These are phyloP conservation scores for Fragaria vesca DNA, from an alignment of 306 rosid species.

Conservation along the genomic window DNA sequence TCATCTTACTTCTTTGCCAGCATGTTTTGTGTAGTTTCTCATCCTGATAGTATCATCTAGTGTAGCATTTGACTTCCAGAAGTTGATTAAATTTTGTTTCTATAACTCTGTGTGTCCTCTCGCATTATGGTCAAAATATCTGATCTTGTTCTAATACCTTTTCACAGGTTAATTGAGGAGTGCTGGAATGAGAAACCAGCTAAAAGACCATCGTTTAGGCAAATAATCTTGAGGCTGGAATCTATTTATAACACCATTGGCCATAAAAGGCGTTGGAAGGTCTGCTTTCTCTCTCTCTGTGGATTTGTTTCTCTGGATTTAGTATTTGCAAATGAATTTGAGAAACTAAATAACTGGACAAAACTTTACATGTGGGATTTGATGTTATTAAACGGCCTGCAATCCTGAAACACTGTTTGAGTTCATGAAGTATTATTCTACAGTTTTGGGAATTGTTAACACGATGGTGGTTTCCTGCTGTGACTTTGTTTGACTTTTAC, in stretches of 20 bases:
- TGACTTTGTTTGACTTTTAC: neutral
- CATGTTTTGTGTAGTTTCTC: neutral
- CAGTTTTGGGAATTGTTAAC: neutral
- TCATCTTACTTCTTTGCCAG: neutral
- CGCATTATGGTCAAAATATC: neutral
- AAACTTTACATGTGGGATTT: neutral
- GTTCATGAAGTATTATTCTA: neutral
- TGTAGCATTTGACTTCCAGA: neutral
- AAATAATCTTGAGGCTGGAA: slow-evolving; percentile 68
- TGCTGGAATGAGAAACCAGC: slow-evolving; percentile 94
- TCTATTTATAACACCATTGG: slow-evolving; percentile 52
- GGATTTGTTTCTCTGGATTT: neutral
- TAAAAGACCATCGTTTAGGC: slow-evolving; percentile 83
- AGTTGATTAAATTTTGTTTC: neutral
- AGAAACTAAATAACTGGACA: neutral
- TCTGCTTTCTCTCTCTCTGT: slow-evolving; percentile 25
- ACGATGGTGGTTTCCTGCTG: neutral
- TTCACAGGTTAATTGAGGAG: slow-evolving; percentile 72
- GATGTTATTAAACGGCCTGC: neutral
- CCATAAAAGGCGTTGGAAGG: slow-evolving; percentile 89
- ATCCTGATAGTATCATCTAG: neutral
- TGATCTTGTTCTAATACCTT: slow-evolving; percentile 21
- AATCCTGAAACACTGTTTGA: neutral
- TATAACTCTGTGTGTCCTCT: neutral
- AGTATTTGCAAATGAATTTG: neutral